These are phyloP conservation scores for Lipomyces japonicus DNA, from an alignment of 805 yeast genomes.

Conservation along the genomic window DNA sequence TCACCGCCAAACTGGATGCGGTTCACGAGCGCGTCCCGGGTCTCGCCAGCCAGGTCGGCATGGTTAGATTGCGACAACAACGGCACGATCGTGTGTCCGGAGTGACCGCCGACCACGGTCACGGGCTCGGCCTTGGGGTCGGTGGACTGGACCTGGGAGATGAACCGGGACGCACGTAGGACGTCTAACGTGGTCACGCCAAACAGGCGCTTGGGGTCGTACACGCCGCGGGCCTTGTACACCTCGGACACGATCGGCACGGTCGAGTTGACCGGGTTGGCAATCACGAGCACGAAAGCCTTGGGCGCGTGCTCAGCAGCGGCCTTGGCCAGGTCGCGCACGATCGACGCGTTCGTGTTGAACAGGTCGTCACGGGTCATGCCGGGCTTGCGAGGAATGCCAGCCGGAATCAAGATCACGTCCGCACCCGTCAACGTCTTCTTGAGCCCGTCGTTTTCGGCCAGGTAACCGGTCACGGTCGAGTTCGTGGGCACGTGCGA, in stretches of 20 bases:
- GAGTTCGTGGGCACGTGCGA: conserved; percentile 93
- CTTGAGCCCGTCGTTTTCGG: conserved; percentile 68
- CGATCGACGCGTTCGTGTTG: conserved; percentile 94
- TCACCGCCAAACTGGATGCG: conserved; percentile 96
- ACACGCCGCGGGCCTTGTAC: conserved; percentile 75
- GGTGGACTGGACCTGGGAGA: conserved; percentile 62
- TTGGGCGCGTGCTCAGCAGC: conserved; percentile 78
- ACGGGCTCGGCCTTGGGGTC: conserved; percentile 75
- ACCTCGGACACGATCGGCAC: conserved; percentile 96
- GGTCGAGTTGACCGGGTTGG: conserved; percentile 96
- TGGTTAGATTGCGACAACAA: conserved; percentile 80
- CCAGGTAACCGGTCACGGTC: conserved; percentile 79
- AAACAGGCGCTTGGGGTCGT: conserved; percentile 85
- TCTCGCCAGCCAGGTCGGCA: conserved; percentile 53
- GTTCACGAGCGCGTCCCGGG: conserved; percentile 63
- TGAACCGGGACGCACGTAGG: conserved; percentile 83
- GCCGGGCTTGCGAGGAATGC: conserved; percentile 98
- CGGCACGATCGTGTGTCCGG: conserved; percentile 95
- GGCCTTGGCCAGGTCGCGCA: conserved; percentile 84
- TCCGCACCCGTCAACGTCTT: conserved; percentile 67
- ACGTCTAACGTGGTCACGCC: conserved; percentile 96
- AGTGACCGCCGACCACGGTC: conserved; percentile 95
- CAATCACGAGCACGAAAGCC: conserved; percentile 75
- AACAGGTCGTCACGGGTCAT: conserved; percentile 97
- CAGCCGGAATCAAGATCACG: conserved; percentile 91